phyloP scores from a whole-genome alignment of 148 eudicot species.

The Silene latifolia region DNA sequence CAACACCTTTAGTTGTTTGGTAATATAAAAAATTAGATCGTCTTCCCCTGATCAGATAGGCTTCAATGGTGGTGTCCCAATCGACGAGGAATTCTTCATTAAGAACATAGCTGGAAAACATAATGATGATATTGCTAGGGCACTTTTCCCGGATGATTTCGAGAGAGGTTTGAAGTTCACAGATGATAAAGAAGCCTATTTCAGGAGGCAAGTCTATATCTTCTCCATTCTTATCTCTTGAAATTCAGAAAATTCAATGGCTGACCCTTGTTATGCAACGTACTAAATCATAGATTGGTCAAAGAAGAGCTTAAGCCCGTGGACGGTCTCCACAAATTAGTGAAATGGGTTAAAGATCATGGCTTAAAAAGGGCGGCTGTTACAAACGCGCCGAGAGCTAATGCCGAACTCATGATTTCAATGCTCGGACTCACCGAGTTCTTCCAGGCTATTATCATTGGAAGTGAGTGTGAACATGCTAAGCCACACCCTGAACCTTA shows the following conservation, averaged over 20 bases:
- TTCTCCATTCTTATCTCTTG: neutral
- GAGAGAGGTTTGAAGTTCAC: slow-evolving; percentile 60
- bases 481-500: slow-evolving; percentile 92
- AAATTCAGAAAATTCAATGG: neutral
- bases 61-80: slow-evolving; percentile 73
- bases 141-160: slow-evolving; percentile 82
- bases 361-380: slow-evolving; percentile 94
- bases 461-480: slow-evolving; percentile 81
- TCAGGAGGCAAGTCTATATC: slow-evolving; percentile 48
- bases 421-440: slow-evolving; percentile 70
- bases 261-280: neutral
- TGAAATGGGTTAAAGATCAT: slow-evolving; percentile 76
- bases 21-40: neutral
- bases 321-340: slow-evolving; percentile 61
- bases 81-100: slow-evolving; percentile 69
- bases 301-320: slow-evolving; percentile 65
- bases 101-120: slow-evolving; percentile 78
- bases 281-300: slow-evolving; percentile 42
- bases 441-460: slow-evolving; percentile 64
- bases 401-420: slow-evolving; percentile 84
- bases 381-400: slow-evolving; percentile 77
- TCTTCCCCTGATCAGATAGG: slow-evolving; percentile 54
- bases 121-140: slow-evolving; percentile 67
- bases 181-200: slow-evolving; percentile 78
- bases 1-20: neutral